A percentile compares a stretch with the other conserved stretches of the same genome.
Conservation (phyloP, 1,284 basidiomycete genomes). For the Rhodofomes roseus region DNA sequence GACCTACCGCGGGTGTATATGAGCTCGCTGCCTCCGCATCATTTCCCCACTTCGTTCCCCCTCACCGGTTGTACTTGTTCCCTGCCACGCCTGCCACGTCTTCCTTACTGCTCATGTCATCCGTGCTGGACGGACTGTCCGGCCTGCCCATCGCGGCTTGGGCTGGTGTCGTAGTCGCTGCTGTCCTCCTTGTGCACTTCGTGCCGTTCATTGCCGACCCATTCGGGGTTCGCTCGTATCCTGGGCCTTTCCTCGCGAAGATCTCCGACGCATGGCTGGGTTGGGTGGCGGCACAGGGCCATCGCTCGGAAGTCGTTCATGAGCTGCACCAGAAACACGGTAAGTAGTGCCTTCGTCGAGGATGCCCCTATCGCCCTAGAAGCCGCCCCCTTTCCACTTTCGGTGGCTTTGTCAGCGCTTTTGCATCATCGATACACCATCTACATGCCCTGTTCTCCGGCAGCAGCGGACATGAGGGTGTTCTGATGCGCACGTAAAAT, state of each 20-base stretch:
- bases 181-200: constrained; percentile 46
- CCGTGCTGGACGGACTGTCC: no score
- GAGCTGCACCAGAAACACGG: constrained; percentile 76
- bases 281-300: constrained; percentile 59
- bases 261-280: constrained; percentile 81
- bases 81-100: background rate
- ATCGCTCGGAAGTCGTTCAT: constrained; percentile 77
- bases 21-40: background rate
- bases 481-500: background rate
- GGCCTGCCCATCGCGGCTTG: background rate
- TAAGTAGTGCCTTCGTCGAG: constrained; percentile 25
- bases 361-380: background rate
- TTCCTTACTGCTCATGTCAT: background rate
- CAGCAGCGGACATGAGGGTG: background rate
- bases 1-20: background rate
- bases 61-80: background rate
- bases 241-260: constrained; percentile 75
- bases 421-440: background rate
- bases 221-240: constrained; percentile 55
- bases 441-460: background rate
- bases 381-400: background rate
- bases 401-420: background rate
- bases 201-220: constrained; percentile 59
- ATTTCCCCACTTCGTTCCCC: background rate
- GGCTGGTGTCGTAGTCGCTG: constrained; percentile 17